A percentile compares a stretch with the other conserved stretches of the same genome.
Conservation (phyloP, 208 protist genomes). For the Acanthamoeba polyphaga region DNA sequence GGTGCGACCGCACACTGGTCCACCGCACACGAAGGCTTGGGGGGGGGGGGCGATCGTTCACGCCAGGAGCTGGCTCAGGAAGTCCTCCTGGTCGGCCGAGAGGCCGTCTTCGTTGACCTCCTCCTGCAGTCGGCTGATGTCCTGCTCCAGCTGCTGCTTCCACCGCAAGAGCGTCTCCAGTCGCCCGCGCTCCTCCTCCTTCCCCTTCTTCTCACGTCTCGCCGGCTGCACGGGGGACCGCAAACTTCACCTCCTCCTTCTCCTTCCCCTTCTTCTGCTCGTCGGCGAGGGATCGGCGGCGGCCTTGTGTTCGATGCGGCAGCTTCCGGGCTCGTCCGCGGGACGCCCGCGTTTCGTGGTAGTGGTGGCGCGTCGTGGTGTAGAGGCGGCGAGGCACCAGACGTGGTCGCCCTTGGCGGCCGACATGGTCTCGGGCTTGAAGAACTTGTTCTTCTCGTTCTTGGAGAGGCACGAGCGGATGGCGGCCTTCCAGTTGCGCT, state of each 20-base stretch:
- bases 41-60: not conserved
- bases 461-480: constrained; percentile 45
- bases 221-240: no score
- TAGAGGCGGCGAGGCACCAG: not conserved
- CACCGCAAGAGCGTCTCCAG: not conserved
- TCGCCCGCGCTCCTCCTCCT: not conserved
- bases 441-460: constrained; percentile 35
- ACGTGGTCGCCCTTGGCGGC: not conserved
- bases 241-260: no score
- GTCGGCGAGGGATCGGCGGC: no score
- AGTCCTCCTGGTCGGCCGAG: not conserved
- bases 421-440: not conserved
- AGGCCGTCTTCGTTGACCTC: not conserved
- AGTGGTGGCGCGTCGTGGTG: not conserved
- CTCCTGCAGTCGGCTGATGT: not conserved
- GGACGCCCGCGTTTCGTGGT: not conserved
- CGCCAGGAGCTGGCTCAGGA: not conserved
- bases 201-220: not conserved
- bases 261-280: no score
- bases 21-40: no score
- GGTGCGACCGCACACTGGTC: no score
- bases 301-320: no score
- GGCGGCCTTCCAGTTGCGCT: constrained; percentile 45
- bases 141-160: constrained; percentile 1
- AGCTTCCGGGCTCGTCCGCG: no score